phyloP scores from a whole-genome alignment of 1,284 basidiomycete genomes.

The Mycena citricolor region DNA sequence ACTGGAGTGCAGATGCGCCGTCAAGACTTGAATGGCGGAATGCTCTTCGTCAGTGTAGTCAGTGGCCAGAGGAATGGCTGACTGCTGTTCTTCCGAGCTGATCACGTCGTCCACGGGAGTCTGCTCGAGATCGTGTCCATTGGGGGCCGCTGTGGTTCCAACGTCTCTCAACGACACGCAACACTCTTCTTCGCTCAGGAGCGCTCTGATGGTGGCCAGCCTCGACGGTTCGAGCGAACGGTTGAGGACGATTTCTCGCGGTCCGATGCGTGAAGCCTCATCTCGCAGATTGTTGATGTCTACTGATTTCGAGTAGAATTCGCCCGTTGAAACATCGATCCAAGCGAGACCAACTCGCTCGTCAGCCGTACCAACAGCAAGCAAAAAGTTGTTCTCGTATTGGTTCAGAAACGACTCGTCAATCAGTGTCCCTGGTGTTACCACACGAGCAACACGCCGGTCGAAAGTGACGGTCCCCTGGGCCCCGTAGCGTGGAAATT shows the following conservation, averaged over 20 bases:
- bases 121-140: conserved; percentile 4
- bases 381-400: conserved; percentile 85
- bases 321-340: conserved; percentile 95
- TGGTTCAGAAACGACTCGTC: conserved; percentile 86
- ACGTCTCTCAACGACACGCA: conserved; percentile 22
- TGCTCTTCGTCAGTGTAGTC: conserved; percentile 45
- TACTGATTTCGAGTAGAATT: conserved; percentile 79
- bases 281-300: conserved; percentile 65
- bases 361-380: conserved; percentile 53
- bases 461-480: conserved; percentile 47
- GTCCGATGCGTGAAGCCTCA: conserved; percentile 80
- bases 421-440: conserved; percentile 91
- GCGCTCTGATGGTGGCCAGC: conserved; percentile 28
- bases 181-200: conserved; percentile 18
- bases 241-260: conserved; percentile 80
- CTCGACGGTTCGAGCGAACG: conserved; percentile 51
- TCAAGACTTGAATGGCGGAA: conserved; percentile 65
- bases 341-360: conserved; percentile 70
- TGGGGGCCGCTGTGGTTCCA: conserved; percentile 16
- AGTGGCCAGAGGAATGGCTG: conserved; percentile 9
- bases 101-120: conserved; percentile 25
- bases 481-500: conserved; percentile 58
- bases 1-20: conserved; percentile 67
- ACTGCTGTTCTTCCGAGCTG: conserved; percentile 10
- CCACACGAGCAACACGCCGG: conserved; percentile 78